phyloP scores from a whole-genome alignment of 768 basidiomycete species.

The Lanmaoa rubissima region DNA sequence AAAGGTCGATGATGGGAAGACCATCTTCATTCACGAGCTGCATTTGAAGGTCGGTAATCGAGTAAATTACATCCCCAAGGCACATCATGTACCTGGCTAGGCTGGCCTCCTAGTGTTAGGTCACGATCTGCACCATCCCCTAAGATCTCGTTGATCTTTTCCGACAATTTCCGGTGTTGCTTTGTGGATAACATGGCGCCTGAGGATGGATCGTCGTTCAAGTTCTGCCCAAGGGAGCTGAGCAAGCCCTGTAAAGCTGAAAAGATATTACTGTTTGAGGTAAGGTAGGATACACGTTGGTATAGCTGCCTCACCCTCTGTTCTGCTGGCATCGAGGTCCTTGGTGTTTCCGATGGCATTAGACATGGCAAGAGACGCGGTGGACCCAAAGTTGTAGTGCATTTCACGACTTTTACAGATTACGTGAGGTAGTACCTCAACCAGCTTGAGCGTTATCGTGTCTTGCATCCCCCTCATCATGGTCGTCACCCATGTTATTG shows the following conservation, averaged over 20 bases:
- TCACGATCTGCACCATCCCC: constrained; percentile 43
- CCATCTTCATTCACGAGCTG: constrained; percentile 77
- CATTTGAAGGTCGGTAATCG: constrained; percentile 19
- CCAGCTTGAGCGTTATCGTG: background rate
- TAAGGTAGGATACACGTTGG: background rate
- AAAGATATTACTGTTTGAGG: constrained; percentile 11
- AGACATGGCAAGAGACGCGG: constrained; percentile 17
- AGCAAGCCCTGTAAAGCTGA: constrained; percentile 42
- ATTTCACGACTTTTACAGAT: background rate
- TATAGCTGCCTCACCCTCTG: constrained; percentile 36
- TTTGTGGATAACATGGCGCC: constrained; percentile 41
- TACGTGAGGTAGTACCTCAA: constrained; percentile 18
- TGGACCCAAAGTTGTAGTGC: background rate
- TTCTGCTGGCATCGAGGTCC: constrained; percentile 32
- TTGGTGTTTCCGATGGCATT: constrained; percentile 14
- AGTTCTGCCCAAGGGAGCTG: constrained; percentile 32
- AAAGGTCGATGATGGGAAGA: constrained; percentile 75
- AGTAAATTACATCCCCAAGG: constrained; percentile 14
- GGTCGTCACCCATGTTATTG: constrained; percentile 41
- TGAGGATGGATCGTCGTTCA: constrained; percentile 1
- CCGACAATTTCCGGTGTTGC: constrained; percentile 52
- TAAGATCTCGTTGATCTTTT: constrained; percentile 55
- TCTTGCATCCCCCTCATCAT: constrained; percentile 24
- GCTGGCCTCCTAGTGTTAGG: constrained; percentile 44
- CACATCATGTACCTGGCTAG: constrained; percentile 59